Percentiles rank a stretch among this genome's conserved stretches.
These are phyloP conservation scores for Elongisporangium prolatum DNA, from an alignment of 352 stramenopile species.

Conservation along the genomic window DNA sequence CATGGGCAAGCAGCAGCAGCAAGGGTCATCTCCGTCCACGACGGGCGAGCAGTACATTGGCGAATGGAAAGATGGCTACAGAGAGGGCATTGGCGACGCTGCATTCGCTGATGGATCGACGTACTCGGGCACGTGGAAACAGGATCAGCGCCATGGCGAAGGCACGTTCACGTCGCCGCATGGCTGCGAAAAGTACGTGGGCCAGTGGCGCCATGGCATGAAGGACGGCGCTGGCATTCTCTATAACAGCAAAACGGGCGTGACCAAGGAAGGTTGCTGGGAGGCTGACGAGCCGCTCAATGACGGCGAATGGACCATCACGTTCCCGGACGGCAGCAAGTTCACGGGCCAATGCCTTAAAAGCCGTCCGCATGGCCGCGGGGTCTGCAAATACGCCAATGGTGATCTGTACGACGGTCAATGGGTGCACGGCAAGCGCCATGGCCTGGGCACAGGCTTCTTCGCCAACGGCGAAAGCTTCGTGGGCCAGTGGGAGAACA, in stretches of 20 bases:
- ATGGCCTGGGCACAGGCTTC: conserved; percentile 61
- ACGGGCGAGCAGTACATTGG: conserved; percentile 47
- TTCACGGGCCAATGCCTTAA: conserved; percentile 66
- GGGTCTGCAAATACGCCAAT: conserved; percentile 78
- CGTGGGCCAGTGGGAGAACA: conserved; percentile 74
- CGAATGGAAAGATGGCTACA: conserved; percentile 50
- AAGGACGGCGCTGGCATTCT: conserved; percentile 50
- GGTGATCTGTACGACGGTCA: conserved; percentile 81
- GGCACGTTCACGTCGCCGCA: conserved; percentile 47
- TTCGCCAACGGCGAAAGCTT: conserved; percentile 73
- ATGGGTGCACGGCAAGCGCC: conserved; percentile 79
- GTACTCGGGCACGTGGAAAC: conserved; percentile 56
- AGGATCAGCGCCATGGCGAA: conserved; percentile 55
- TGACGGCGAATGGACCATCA: conserved; percentile 72
- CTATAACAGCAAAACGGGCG: conserved; percentile 33
- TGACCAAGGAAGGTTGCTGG: conserved; percentile 71
- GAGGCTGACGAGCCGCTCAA: conserved; percentile 35
- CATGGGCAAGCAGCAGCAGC: conserved; percentile 31
- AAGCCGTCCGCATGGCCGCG: conserved; percentile 56
- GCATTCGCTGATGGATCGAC: conserved; percentile 44
- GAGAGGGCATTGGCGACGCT: conserved; percentile 54
- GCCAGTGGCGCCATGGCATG: conserved; percentile 52
- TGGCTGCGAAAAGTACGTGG: conserved; percentile 63
- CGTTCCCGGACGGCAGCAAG: conserved; percentile 70
- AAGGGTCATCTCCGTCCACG: conserved; percentile 7